Evolutionary conservation across 257 asterid genomes (phyloP).

Genomic region (Solanum medicagineum): DNA sequence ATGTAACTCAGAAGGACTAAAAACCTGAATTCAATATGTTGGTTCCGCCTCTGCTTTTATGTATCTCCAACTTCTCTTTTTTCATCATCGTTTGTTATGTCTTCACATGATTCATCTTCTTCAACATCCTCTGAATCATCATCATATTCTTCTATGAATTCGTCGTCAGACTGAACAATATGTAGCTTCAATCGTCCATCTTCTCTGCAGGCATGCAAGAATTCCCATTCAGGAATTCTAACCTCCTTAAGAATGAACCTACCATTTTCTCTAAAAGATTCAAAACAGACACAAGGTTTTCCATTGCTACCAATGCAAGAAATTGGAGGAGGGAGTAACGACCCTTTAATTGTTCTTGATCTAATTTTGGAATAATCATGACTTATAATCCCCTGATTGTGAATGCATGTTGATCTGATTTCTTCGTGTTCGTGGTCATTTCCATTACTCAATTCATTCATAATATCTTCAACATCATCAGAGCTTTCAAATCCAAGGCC

Average conservation of each 20-base stretch:
- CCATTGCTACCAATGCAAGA: constrained; percentile 70
- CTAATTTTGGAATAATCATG: constrained; percentile 11
- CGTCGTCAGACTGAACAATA: constrained; percentile 50
- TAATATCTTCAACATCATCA: constrained; percentile 38
- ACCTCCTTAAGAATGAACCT: constrained; percentile 66
- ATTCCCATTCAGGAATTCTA: constrained; percentile 54
- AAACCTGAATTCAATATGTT: background rate
- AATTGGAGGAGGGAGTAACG: constrained; percentile 67
- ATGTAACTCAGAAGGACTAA: background rate
- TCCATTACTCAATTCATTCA: constrained; percentile 15
- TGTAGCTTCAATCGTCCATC: constrained; percentile 62
- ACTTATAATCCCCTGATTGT: background rate
- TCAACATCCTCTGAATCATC: background rate
- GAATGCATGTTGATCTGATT: background rate
- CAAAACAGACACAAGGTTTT: constrained; percentile 53
- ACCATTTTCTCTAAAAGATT: constrained; percentile 53
- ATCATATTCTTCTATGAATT: constrained; percentile 12
- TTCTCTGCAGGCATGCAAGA: constrained; percentile 62
- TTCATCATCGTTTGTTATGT: background rate
- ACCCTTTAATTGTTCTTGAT: constrained; percentile 18
- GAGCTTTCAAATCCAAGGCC: constrained; percentile 78
- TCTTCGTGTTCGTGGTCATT: constrained; percentile 5
- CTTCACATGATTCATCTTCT: background rate
- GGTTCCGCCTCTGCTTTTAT: background rate
- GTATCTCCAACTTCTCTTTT: background rate